Base-by-base conservation (phyloP, 2,329 filamentous ascomycete species). In the Claviceps sorghi region DNA sequence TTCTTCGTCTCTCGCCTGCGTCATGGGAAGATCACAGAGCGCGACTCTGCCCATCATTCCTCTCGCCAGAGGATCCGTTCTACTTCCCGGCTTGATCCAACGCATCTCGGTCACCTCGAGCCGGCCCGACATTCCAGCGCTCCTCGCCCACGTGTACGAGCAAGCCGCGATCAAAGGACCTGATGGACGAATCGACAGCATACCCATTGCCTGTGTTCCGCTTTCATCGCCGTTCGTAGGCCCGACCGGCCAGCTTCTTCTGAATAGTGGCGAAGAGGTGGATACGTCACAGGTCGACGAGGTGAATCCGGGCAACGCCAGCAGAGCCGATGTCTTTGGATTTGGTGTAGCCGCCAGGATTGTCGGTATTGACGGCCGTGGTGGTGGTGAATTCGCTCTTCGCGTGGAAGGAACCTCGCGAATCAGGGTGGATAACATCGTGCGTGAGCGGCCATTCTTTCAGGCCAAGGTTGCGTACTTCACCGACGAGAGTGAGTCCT, bases 201-300 rank as follows among this genome's bases (percentile, higher is more conserved):
- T 95, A 59, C 83, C 86, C 9, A 83, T 97, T 58, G 88, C 86
- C 51, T 97, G 91, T 66, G 82, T 97, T 52, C 93, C 93, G 21
- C 74, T 96, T 55, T 83, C 76, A 57, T 93, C 88, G 49, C 83
- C 84, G 4, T 77, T 83, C 26, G 75, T 95, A 29, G 83, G 82
- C 53, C 75, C 77, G 30, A 82, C 88, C 62, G 89, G 89, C 45
- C 83, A 90, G 67, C 78, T 82, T 53, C 74, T 95, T 58, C 78
- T 94, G 52, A 79, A 84, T 51, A 76, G 82, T 62, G 78, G 76
- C 41, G 77, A 78, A 26, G 70, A 73, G 42, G 73, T 74, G 56
- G 72, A 76, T 57, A 61, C 59, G 19, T 61, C 67, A 15, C 63
- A 65, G 48, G 62, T 71, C 42, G 65, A 68, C 21, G 73, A 77